Evolutionary conservation across 352 stramenopile species (phyloP).

Genomic region (Phytopythium kandeliae): DNA sequence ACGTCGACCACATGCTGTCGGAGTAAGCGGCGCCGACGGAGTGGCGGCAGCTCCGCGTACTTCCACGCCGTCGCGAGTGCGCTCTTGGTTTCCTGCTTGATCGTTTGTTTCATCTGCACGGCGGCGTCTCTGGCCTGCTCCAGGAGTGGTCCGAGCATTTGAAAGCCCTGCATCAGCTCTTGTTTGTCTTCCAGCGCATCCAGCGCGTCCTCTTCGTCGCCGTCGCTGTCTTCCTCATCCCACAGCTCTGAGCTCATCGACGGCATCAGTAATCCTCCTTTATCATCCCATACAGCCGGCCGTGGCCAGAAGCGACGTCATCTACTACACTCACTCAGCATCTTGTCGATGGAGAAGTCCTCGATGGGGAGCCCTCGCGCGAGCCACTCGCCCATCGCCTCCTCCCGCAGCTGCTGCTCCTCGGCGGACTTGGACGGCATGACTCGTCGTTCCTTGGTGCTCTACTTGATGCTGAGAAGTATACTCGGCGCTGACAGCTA

Average conservation of each 20-base stretch:
- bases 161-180: conserved; percentile 51
- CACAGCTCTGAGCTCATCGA: conserved; percentile 40
- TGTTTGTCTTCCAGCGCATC: conserved; percentile 46
- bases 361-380: conserved; percentile 42
- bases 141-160: conserved; percentile 35
- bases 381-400: conserved; percentile 73
- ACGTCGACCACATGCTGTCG: conserved; percentile 57
- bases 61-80: conserved; percentile 34
- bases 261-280: background rate
- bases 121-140: conserved; percentile 39
- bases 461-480: background rate
- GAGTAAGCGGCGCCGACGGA: conserved; percentile 45
- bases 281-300: background rate
- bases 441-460: background rate
- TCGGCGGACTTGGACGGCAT: conserved; percentile 20
- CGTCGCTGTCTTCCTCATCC: conserved; percentile 49
- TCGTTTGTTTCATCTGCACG: conserved; percentile 26
- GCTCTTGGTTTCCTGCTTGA: conserved; percentile 36
- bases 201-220: conserved; percentile 33
- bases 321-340: conserved; percentile 47
- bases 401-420: conserved; percentile 55
- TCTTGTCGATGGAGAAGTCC: conserved; percentile 78
- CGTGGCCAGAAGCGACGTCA: background rate
- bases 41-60: conserved; percentile 51
- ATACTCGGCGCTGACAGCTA: too few relatives aligned